Base-by-base conservation (phyloP, 352 stramenopile genomes). In the Phytophthora ohioensis region DNA sequence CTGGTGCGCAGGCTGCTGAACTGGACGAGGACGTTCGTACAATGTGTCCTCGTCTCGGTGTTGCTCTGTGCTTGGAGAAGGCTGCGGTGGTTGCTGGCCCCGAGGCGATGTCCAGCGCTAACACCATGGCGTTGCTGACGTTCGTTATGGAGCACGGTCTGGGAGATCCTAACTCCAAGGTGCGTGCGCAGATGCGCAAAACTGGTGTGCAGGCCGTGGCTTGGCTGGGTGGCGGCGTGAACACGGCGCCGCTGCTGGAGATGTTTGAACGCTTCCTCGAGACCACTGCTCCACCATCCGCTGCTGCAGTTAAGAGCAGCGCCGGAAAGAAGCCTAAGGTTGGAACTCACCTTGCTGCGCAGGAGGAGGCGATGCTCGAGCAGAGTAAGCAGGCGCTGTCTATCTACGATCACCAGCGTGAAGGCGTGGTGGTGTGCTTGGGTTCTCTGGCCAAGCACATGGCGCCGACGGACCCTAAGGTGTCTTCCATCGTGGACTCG, bases 361-460 rank as follows among this genome's bases (percentile, higher is more conserved):
- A 75, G 57, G 64, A 79, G 65, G 45, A 77, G 42, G 73, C 82
- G 31, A 73, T 80, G 53, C 58, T 76, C 5, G 67, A 73, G 49
- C 66, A 81, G 36, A 59, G 43, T 1, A 73, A 81, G 41, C 70
- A 78, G 30, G 76, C 81, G 5, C 61, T 87, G 36, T 78, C 77
- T 15, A 88, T 84, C 27, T 92, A 93, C 55, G 93, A 98, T 63
- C 87, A 95, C 68, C 88, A 97, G 66, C 91, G 92, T 57, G 93
- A 97, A 64, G 92, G 91, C 43, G 81, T 96, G 7, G 91, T 98
- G 12, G 90, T 98, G 15, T 97, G 94, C 32, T 78, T 98, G 30
- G 94, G 93, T 46, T 82, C 89, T 2, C 63, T 97, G n/a, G 91
- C 92, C 21, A 95, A 92, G 76, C 92, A 97, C 77, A 95, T 98